Evolutionary conservation across 2,329 filamentous ascomycete species (phyloP), one percentile per base, ranked within the genome.

Genomic region (Ceratocystis albifundus): DNA sequence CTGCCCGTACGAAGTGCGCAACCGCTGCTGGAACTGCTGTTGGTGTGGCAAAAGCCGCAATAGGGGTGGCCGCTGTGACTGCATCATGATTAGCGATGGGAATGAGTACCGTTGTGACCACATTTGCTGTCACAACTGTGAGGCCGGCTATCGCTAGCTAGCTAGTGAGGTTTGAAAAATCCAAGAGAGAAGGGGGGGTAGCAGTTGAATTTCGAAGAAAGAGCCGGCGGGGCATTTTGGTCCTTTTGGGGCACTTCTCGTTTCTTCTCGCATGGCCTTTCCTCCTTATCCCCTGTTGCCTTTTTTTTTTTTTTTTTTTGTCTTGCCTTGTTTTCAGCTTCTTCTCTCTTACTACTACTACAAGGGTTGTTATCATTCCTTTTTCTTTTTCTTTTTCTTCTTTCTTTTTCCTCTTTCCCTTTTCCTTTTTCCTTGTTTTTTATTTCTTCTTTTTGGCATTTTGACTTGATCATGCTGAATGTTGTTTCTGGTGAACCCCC

Each of bases 41-140:
- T 82, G 79, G 80, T 82, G 80, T 67, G 80, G 80, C 32, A 81
- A 82, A 70, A 74, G 75, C n/a, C 78, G 78, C 75, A 82, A 83
- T 70, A 75, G 75, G 57, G 73, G 74, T 30, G 80, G 80, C 3
- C 76, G 80, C 30, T 82, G 80, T 72, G 76, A 76, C 69, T 80
- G 79, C 71, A 73, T 80, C 71, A 82, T 82, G 80, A 77, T 82
- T 65, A 76, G 79, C 61, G 78, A 81, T 53, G 78, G 79, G 20
- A 77, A 76, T 66, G 72, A 77, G 69, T 79, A 80, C 67, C 77
- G 75, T 65, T 83, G 80, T 70, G 80, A 81, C 71, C 80, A 82
- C 69, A 80, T 83, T 48, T 82, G 80, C 73, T 82, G 80, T 73
- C 72, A 75, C 66, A 77, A 75, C 53, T 82, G 80, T 71, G 76